A percentile compares a stretch with the other conserved stretches of the same genome.
These are phyloP conservation scores for Venturia oleaginea DNA, from an alignment of 2,329 filamentous ascomycete species.

Conservation along the genomic window DNA sequence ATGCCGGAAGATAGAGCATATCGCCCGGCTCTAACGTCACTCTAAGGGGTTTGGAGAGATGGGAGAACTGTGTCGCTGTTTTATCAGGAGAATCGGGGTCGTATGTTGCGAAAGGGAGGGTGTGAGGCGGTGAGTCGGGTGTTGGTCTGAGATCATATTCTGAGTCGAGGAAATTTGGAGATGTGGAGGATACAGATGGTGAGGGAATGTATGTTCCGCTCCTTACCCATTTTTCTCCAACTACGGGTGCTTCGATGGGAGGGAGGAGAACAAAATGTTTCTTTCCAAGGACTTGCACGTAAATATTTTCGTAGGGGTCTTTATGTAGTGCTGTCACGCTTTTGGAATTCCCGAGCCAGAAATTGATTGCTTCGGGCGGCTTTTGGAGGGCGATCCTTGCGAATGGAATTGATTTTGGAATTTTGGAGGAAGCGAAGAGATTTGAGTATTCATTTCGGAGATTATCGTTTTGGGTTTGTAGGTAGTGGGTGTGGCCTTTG, in stretches of 20 bases:
- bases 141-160: conserved; percentile 22
- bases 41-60: conserved; percentile 50
- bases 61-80: conserved; percentile 49
- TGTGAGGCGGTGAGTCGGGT: conserved; percentile 30
- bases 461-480: conserved; percentile 46
- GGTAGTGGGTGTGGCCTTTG: background rate
- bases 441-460: conserved; percentile 60
- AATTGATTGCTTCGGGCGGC: conserved; percentile 65
- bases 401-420: conserved; percentile 58
- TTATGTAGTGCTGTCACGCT: conserved; percentile 67
- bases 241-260: conserved; percentile 59
- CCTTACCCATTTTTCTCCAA: conserved; percentile 52
- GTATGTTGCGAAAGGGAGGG: conserved; percentile 63
- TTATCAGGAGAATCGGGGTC: conserved; percentile 54
- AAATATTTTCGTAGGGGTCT: conserved; percentile 80
- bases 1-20: conserved; percentile 71
- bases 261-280: conserved; percentile 71
- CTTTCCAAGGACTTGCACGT: conserved; percentile 62
- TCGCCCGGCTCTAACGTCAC: conserved; percentile 64
- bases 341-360: conserved; percentile 45
- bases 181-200: background rate
- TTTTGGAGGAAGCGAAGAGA: conserved; percentile 49
- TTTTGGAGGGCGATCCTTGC: conserved; percentile 60
- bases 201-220: conserved; percentile 48
- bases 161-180: background rate